A percentile compares a stretch with the other conserved stretches of the same genome.
phyloP scores from a whole-genome alignment of 768 basidiomycete genomes.

The Cystobasidium onofrii region DNA sequence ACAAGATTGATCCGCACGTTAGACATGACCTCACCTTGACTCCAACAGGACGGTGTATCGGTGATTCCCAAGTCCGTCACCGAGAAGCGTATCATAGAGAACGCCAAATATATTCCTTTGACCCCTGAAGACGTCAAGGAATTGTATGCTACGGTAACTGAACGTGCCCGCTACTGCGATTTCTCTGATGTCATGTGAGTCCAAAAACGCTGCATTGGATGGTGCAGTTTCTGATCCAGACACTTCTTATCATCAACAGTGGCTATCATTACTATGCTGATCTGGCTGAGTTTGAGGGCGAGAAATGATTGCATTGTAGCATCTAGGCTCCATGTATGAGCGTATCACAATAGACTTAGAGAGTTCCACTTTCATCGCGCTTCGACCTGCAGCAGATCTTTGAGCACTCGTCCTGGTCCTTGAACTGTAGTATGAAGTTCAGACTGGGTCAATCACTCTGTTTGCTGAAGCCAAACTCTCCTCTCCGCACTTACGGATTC shows the following conservation, averaged over 20 bases:
- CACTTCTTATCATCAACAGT: background rate
- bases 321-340: background rate
- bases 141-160: background rate
- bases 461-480: no score
- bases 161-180: constrained; percentile 1
- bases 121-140: background rate
- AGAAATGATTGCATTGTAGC: background rate
- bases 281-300: background rate
- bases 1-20: background rate
- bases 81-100: background rate
- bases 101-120: constrained; percentile 7
- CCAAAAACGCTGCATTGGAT: background rate
- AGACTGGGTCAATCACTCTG: no score
- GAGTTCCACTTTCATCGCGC: background rate
- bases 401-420: constrained; percentile 5
- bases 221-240: background rate
- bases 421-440: background rate
- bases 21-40: background rate
- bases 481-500: background rate
- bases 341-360: no score
- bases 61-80: background rate
- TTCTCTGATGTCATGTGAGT: constrained; percentile 9
- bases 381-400: background rate
- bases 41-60: background rate
- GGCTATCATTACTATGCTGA: constrained; percentile 5